Percentiles rank a stretch among this genome's conserved stretches.
phyloP scores from a whole-genome alignment of 148 eudicot genomes.

The Cornus controversa region DNA sequence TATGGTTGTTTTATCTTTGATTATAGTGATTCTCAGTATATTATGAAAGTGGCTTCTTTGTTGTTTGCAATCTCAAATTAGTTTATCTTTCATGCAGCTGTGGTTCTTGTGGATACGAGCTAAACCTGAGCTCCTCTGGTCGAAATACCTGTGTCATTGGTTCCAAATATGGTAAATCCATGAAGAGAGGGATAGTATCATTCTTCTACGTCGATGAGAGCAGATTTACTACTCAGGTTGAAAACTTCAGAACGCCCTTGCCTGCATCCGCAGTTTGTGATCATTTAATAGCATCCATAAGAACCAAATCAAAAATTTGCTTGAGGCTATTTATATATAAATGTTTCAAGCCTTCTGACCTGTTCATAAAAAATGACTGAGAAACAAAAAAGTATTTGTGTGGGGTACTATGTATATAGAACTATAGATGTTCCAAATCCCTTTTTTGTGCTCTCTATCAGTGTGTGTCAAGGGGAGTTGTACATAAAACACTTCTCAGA shows the following conservation, averaged over 20 bases:
- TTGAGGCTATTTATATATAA: background rate
- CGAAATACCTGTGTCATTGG: slow-evolving; percentile 64
- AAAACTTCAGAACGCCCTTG: slow-evolving; percentile 28
- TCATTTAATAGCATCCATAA: too few species aligned
- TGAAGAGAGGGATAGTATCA: slow-evolving; percentile 70
- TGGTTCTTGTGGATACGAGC: slow-evolving; percentile 76
- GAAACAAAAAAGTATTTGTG: background rate
- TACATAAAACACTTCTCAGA: too few species aligned
- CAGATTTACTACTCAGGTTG: slow-evolving; percentile 55
- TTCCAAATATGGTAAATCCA: slow-evolving; percentile 68
- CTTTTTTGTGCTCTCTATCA: too few species aligned
- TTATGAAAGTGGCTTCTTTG: background rate
- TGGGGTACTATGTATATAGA: background rate
- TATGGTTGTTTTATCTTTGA: background rate
- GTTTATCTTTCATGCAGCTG: slow-evolving; percentile 45
- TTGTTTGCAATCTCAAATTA: background rate
- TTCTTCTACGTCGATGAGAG: slow-evolving; percentile 69
- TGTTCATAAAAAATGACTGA: background rate
- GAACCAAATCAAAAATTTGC: background rate
- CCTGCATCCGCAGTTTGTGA: background rate
- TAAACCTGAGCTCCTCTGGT: slow-evolving; percentile 65
- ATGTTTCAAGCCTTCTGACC: background rate
- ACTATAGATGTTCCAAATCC: too few species aligned
- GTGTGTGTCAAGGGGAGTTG: too few species aligned
- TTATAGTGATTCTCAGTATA: background rate